Conservation (phyloP, 2,329 filamentous ascomycete genomes). For the Trichophyton mentagrophytes region DNA sequence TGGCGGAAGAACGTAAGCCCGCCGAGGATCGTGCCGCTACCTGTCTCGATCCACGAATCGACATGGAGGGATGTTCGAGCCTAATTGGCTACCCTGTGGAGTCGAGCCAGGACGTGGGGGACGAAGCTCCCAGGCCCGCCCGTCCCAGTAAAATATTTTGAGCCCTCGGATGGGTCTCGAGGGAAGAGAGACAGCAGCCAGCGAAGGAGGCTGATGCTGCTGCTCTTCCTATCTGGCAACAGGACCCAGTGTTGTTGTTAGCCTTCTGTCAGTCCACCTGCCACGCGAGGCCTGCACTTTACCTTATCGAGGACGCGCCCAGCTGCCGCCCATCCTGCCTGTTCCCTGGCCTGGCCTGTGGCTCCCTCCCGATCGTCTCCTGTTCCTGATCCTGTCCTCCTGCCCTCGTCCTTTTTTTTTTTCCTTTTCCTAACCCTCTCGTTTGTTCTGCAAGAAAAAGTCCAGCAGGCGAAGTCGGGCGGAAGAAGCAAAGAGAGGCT, state of each 20-base stretch:
- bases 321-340: not conserved
- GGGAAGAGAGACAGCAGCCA: too few species aligned
- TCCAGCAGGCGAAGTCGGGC: not conserved
- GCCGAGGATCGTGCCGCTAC: not conserved
- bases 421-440: too few species aligned
- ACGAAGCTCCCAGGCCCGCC: not conserved
- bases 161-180: too few species aligned
- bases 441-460: not conserved
- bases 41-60: constrained; percentile 4
- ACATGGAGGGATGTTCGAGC: not conserved
- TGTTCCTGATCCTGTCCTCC: not conserved
- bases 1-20: not conserved
- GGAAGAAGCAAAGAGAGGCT: not conserved
- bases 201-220: too few species aligned
- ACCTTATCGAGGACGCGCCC: not conserved
- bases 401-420: not conserved
- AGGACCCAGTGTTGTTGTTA: not conserved
- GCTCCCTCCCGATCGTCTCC: not conserved
- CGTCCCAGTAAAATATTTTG: too few species aligned
- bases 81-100: not conserved
- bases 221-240: not conserved
- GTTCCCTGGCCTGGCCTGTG: too few species aligned
- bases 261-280: not conserved
- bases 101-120: not conserved
- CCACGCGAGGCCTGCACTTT: not conserved